phyloP scores from a whole-genome alignment of 441 rosid genomes.

The Erodium moschatum region DNA sequence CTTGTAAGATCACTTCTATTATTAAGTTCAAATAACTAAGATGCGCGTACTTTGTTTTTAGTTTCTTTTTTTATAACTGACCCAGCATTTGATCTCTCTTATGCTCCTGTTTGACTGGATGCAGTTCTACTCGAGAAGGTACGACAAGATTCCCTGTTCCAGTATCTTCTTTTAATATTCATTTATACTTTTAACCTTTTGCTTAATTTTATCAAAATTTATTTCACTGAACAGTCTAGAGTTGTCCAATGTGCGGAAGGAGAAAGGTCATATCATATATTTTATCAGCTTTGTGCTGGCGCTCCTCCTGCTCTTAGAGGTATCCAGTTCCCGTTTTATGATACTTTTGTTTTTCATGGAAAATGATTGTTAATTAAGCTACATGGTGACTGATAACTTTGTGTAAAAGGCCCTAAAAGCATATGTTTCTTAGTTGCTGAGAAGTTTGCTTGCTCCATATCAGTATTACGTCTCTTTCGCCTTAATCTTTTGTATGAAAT shows the following conservation, averaged over 20 bases:
- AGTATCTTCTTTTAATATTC: slow-evolving; percentile 6
- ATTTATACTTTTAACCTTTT: not conserved
- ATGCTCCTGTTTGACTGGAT: slow-evolving; percentile 22
- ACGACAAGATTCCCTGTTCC: slow-evolving; percentile 23
- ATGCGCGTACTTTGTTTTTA: not conserved
- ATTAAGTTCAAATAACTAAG: slow-evolving; percentile 11
- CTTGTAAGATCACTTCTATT: slow-evolving; percentile 56
- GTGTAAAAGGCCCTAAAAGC: not conserved
- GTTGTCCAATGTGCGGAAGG: slow-evolving; percentile 94
- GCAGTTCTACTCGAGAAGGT: slow-evolving; percentile 99
- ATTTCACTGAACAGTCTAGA: slow-evolving; percentile 64
- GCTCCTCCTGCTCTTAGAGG: slow-evolving; percentile 74
- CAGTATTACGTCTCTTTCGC: too few species aligned
- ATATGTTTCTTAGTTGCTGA: too few species aligned
- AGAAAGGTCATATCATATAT: slow-evolving; percentile 97
- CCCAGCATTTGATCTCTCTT: slow-evolving; percentile 24
- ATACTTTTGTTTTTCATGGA: slow-evolving; percentile 5
- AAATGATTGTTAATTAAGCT: slow-evolving; percentile 7
- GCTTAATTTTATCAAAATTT: slow-evolving; percentile 21
- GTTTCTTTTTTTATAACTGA: slow-evolving; percentile 24
- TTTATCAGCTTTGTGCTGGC: slow-evolving; percentile 98
- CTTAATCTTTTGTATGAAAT: too few species aligned
- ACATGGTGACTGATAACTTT: not conserved
- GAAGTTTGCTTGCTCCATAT: too few species aligned
- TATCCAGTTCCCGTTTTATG: slow-evolving; percentile 22